Evolutionary conservation across 306 rosid genomes (phyloP), one percentile per base, ranked within the genome.

Genomic region (Vigna unguiculata): DNA sequence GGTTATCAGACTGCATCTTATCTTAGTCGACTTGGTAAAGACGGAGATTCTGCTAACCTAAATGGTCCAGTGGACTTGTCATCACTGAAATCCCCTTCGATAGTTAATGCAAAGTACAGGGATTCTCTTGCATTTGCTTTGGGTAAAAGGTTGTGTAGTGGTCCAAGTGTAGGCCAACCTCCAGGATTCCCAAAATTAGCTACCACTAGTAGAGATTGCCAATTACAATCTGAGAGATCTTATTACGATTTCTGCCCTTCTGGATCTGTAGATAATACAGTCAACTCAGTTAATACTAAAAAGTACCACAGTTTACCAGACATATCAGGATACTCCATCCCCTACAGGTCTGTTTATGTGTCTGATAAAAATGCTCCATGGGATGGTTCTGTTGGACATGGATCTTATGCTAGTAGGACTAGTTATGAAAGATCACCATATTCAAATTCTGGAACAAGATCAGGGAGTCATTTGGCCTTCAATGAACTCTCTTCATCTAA

Each of bases 281-380:
- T 58, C 20, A 76, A 22, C 79, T 75, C 88, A 78, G 80, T 86
- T 77, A 89, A 89, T 86, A 68, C 90, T 6, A 96, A 96, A 88
- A 96, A 88, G 75, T 91, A 91, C 80, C 98, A 87, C 80, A 96
- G 99, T 80, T 83, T 85, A 84, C 99, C 99, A 0, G 91, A 91
- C 86, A 87, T 92, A 55, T 87, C 91, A 59, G 91, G 87, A 71
- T 80, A 63, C 15, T 25, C 62, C 58, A 51, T 85, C 36, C 87
- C 91, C 46, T 83, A 71, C 55, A 88, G 91, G 71, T 90, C 83
- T 72, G 83, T 75, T 24, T 82, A 86, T 47, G 76, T 43, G 41
- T 55, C 93, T 24, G 87, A 87, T 59, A 91, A 82, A 78, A 88
- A 53, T 87, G 75, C 84, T 63, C 86, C 85, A 34, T 80, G 86